phyloP scores from a whole-genome alignment of 805 yeast genomes.

The Lipomyces starkeyi region DNA sequence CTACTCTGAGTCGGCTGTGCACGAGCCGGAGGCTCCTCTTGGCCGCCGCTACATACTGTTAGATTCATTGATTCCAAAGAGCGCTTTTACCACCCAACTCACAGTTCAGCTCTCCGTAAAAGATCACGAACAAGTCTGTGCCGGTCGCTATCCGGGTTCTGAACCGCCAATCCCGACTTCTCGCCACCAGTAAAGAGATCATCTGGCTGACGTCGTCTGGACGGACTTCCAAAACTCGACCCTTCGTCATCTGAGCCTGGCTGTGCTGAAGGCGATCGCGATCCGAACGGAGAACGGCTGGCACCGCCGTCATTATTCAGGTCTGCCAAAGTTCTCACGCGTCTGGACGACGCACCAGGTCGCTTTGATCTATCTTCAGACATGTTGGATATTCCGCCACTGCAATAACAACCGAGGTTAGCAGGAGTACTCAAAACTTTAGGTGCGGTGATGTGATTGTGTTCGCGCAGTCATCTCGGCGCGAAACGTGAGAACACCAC shows the following conservation, averaged over 20 bases:
- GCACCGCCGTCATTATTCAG: slow-evolving; percentile 24
- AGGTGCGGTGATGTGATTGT: neutral
- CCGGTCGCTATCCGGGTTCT: slow-evolving; percentile 58
- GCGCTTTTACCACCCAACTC: neutral
- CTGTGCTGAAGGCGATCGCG: slow-evolving; percentile 4
- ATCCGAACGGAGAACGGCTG: slow-evolving; percentile 13
- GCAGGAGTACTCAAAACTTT: neutral
- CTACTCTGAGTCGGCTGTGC: slow-evolving; percentile 13
- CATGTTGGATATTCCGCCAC: neutral
- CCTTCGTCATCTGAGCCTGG: slow-evolving; percentile 43
- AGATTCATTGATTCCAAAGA: neutral
- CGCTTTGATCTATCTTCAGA: slow-evolving; percentile 25
- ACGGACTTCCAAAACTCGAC: slow-evolving; percentile 18
- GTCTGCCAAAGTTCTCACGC: slow-evolving; percentile 35
- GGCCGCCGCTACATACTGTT: slow-evolving; percentile 7
- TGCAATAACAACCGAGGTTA: neutral
- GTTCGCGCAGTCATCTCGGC: neutral
- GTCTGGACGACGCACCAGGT: slow-evolving; percentile 30
- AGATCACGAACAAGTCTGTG: slow-evolving; percentile 46
- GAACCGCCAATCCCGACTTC: slow-evolving; percentile 76
- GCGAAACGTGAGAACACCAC: neutral
- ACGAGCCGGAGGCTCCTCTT: slow-evolving; percentile 22
- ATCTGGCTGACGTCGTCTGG: slow-evolving; percentile 42
- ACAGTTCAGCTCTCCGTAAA: slow-evolving; percentile 46
- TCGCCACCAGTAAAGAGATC: slow-evolving; percentile 66